These are phyloP conservation scores for Paralagenidium karlingii DNA, from an alignment of 352 stramenopile species.

Conservation along the genomic window DNA sequence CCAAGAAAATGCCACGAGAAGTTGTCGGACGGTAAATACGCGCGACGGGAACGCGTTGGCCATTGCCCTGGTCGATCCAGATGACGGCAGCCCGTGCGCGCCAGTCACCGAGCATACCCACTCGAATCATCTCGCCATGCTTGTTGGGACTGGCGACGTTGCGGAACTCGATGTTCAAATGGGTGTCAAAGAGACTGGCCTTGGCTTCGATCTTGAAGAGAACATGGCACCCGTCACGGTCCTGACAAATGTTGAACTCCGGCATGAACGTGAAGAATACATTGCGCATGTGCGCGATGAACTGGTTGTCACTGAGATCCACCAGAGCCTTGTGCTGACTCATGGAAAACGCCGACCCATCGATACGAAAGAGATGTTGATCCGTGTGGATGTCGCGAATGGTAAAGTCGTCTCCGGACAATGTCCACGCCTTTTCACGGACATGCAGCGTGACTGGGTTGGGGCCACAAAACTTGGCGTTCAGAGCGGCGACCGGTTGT, in stretches of 20 bases:
- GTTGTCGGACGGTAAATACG: conserved; percentile 10
- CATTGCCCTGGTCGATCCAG: conserved; percentile 9
- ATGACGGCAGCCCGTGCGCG: conserved; percentile 9
- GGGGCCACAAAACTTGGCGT: conserved; percentile 6
- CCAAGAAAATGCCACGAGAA: conserved; percentile 8
- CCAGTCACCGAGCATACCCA: conserved; percentile 13
- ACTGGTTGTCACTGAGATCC: conserved; percentile 5
- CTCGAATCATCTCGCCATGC: conserved; percentile 4
- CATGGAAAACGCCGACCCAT: conserved; percentile 6
- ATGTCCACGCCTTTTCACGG: conserved; percentile 8
- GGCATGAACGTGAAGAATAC: conserved; percentile 7
- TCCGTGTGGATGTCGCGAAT: conserved; percentile 10
- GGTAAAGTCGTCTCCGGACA: conserved; percentile 14
- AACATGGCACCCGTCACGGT: conserved; percentile 1
- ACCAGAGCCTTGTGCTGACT: conserved; percentile 13
- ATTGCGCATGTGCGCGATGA: conserved; percentile 11
- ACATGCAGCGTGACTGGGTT: conserved; percentile 11
- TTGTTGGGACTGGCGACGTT: too few species aligned
- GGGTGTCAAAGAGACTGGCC: conserved; percentile 5
- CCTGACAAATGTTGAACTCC: conserved; percentile 7
- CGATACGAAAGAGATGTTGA: conserved; percentile 9
- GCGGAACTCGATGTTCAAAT: conserved; percentile 10
- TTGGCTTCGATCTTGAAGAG: conserved; percentile 11
- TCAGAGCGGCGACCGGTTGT: background rate
- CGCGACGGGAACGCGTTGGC: conserved; percentile 6